Evolutionary conservation across 1,284 basidiomycete species (phyloP).

Genomic region (Cryptococcus hybrid): DNA sequence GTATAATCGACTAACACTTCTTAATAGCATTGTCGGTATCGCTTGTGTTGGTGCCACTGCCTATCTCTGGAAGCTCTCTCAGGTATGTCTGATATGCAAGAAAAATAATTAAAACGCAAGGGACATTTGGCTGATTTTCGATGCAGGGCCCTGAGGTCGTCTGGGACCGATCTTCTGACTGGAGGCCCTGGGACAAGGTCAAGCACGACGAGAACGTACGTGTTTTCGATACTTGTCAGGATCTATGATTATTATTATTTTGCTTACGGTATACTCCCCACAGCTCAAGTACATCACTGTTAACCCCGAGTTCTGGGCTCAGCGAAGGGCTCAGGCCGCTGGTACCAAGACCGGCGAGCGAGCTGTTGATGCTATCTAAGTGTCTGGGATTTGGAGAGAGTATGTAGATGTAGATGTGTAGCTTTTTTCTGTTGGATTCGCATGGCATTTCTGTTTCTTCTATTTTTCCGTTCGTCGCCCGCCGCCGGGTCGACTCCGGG

Average conservation of each 20-base stretch:
- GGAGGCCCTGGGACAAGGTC: constrained; percentile 48
- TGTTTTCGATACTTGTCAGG: not conserved
- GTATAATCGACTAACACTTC: not conserved
- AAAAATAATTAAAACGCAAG: too few relatives aligned
- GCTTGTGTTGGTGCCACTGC: constrained; percentile 37
- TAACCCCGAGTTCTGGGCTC: constrained; percentile 42
- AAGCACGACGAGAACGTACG: constrained; percentile 46
- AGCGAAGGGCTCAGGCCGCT: constrained; percentile 28
- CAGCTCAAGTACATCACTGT: constrained; percentile 40
- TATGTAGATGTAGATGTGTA: not conserved
- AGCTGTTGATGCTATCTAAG: constrained; percentile 21
- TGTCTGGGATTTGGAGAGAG: not conserved
- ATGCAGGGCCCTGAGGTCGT: constrained; percentile 40
- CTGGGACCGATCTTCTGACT: constrained; percentile 46
- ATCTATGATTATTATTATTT: not conserved
- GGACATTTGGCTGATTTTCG: too few relatives aligned
- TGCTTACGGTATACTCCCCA: too few relatives aligned
- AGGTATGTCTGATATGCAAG: not conserved
- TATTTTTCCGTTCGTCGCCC: not conserved
- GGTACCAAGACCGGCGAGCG: constrained; percentile 17
- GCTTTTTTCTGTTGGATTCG: not conserved
- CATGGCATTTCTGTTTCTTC: not conserved
- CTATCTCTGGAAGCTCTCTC: constrained; percentile 45
- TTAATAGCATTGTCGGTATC: constrained; percentile 34
- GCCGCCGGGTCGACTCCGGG: not conserved